Conservation (phyloP, 768 basidiomycete species). For the Rickenella mellea region DNA sequence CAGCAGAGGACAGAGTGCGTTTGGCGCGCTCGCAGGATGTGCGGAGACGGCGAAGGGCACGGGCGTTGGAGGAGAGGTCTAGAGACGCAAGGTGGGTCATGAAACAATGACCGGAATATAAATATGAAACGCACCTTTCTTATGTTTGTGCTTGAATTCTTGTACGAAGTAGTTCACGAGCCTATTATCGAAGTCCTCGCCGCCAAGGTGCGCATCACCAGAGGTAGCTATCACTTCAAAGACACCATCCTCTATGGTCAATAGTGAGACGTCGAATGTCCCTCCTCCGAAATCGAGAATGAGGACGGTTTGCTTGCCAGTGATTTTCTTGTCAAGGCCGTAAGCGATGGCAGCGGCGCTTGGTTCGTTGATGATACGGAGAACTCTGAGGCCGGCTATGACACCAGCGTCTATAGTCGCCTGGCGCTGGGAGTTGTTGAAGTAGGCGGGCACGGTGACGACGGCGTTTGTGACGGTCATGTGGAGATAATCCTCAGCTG, state of each 20-base stretch:
- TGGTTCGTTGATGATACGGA: conserved; percentile 99
- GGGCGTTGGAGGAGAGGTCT: conserved; percentile 94
- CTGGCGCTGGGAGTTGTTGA: conserved; percentile 99
- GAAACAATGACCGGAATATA: too few relatives aligned
- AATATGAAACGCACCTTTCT: too few relatives aligned
- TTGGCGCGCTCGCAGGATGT: conserved; percentile 99
- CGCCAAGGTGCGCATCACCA: conserved; percentile 98
- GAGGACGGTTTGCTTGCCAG: conserved; percentile 93
- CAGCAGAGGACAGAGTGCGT: conserved; percentile 94
- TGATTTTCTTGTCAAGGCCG: conserved; percentile 92
- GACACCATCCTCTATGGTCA: conserved; percentile 96
- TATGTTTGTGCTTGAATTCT: conserved; percentile 97
- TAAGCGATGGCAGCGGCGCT: conserved; percentile 99
- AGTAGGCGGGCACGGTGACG: conserved; percentile 98
- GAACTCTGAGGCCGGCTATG: conserved; percentile 96
- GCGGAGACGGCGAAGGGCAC: conserved; percentile 91
- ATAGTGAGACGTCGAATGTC: conserved; percentile 98
- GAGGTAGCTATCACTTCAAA: conserved; percentile 99
- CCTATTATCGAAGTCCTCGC: conserved; percentile 99
- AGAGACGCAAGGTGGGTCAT: too few relatives aligned
- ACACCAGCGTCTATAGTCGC: conserved; percentile 99
- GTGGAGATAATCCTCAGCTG: conserved; percentile 97
- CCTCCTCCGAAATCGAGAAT: conserved; percentile 99
- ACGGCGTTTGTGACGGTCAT: conserved; percentile 99
- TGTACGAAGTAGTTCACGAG: conserved; percentile 98